Percentiles rank a stretch among this genome's conserved stretches.
Conservation (phyloP, 176 grass and related monocot species). For the Oryza meyeriana region DNA sequence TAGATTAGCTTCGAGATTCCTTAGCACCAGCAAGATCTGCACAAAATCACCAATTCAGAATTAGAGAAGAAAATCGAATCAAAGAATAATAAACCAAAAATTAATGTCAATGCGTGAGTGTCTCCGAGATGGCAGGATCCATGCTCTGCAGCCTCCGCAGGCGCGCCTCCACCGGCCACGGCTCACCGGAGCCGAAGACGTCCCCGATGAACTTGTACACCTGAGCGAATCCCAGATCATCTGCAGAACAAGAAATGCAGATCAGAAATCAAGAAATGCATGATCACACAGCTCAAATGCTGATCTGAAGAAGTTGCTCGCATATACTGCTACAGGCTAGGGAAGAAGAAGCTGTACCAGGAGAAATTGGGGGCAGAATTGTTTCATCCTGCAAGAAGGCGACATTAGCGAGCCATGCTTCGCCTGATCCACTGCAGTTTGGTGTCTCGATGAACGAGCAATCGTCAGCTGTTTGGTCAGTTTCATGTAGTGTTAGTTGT, state of each 20-base stretch:
- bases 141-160: constrained; percentile 29
- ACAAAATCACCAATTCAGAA: not conserved
- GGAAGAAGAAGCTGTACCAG: not conserved
- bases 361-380: constrained; percentile 16
- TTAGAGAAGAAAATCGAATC: not conserved
- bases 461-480: not conserved
- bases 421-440: not conserved
- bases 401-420: not conserved
- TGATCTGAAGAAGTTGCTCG: not conserved
- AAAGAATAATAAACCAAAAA: not conserved
- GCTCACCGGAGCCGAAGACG: constrained; percentile 49
- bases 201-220: constrained; percentile 60
- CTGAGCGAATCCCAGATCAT: constrained; percentile 35
- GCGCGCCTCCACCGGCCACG: constrained; percentile 22
- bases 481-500: not conserved
- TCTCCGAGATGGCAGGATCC: constrained; percentile 27
- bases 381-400: not conserved
- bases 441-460: not conserved
- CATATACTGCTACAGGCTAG: not conserved
- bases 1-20: not conserved
- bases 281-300: too few species aligned
- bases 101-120: not conserved
- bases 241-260: constrained; percentile 17
- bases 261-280: too few species aligned
- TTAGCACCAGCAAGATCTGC: not conserved